These are phyloP conservation scores for Tetrahymena malaccensis DNA, from an alignment of 73 alveolate genomes.

Conservation along the genomic window DNA sequence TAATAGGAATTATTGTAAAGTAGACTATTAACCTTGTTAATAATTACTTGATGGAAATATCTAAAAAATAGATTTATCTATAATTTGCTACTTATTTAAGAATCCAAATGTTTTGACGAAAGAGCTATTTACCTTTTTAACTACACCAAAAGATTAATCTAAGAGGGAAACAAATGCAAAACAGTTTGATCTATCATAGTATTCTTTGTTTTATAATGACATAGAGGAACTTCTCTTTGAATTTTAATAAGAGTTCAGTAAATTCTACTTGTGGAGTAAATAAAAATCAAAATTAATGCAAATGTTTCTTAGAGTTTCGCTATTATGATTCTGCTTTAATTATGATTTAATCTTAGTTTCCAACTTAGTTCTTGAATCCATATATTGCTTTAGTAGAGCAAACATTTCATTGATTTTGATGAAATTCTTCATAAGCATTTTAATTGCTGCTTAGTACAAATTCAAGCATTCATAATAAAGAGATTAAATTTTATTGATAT, in stretches of 20 bases:
- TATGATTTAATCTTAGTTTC: background rate
- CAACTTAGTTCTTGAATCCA: background rate
- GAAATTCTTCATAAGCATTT: background rate
- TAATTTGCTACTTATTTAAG: background rate
- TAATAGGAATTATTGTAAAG: background rate
- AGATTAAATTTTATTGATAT: background rate
- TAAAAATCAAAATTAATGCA: background rate
- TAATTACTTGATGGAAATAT: background rate
- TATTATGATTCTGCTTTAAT: background rate
- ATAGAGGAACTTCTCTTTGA: background rate
- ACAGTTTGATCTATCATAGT: background rate
- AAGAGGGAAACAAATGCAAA: background rate
- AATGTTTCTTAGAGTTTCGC: background rate
- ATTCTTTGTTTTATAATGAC: background rate
- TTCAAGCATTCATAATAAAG: background rate
- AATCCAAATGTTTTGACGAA: background rate
- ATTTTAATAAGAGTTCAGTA: background rate
- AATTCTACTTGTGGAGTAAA: background rate
- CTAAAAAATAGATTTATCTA: background rate
- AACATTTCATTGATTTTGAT: background rate
- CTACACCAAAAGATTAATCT: background rate
- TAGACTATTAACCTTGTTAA: background rate
- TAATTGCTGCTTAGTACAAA: background rate
- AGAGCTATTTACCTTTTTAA: background rate
- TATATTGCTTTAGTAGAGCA: background rate